Evolutionary conservation across 805 yeast species (phyloP).

Genomic region (Suhomyces faveliae): DNA sequence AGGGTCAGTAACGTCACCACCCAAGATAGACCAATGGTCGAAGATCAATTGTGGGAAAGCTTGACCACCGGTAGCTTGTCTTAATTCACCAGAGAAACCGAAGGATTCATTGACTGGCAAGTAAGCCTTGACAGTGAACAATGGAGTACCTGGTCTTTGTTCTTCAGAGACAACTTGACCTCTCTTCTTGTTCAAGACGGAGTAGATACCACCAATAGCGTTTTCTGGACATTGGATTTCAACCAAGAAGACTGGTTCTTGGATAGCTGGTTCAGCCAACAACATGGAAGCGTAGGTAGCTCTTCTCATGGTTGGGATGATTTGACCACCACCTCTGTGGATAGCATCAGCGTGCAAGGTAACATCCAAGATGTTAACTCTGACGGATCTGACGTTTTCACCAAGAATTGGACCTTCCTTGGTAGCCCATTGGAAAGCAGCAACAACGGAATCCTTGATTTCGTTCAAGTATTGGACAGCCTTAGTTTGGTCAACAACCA

Average conservation of each 20-base stretch:
- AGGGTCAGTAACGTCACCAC: slow-evolving; percentile 92
- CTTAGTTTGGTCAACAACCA: slow-evolving; percentile 99
- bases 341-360: slow-evolving; percentile 99
- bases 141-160: slow-evolving; percentile 99
- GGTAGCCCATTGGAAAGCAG: slow-evolving; percentile 99
- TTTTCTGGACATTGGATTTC: slow-evolving; percentile 99
- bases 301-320: slow-evolving; percentile 99
- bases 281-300: slow-evolving; percentile 97
- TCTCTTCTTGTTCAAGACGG: slow-evolving; percentile 98
- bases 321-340: slow-evolving; percentile 99
- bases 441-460: slow-evolving; percentile 99
- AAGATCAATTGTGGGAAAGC: slow-evolving; percentile 99
- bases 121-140: slow-evolving; percentile 99
- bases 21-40: slow-evolving; percentile 94
- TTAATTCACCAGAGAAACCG: slow-evolving; percentile 99
- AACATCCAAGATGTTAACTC: slow-evolving; percentile 98
- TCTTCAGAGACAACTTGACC: slow-evolving; percentile 99
- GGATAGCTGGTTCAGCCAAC: slow-evolving; percentile 97
- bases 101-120: slow-evolving; percentile 99
- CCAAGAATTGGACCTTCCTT: slow-evolving; percentile 99
- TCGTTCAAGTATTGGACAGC: slow-evolving; percentile 98
- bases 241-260: slow-evolving; percentile 98
- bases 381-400: slow-evolving; percentile 93
- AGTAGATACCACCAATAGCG: slow-evolving; percentile 99
- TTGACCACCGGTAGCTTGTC: slow-evolving; percentile 99